Conservation (phyloP, 495 filamentous ascomycete species). For the Neurospora hispaniola region DNA sequence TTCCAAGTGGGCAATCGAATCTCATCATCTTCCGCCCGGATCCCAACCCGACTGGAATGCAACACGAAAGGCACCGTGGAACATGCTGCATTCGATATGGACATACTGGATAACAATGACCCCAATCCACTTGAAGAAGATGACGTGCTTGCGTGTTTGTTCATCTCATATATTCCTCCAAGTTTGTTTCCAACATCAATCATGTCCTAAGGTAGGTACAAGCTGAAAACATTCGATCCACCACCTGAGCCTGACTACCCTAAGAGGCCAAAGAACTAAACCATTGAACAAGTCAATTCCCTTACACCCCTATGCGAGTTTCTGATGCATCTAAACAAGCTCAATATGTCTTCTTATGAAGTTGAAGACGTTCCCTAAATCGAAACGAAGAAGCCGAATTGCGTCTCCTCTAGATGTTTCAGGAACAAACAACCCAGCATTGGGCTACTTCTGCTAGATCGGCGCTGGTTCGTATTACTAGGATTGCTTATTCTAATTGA, state of each 20-base stretch:
- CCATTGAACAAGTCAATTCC: neutral
- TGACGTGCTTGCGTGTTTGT: neutral
- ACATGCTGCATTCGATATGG: neutral
- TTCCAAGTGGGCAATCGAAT: neutral
- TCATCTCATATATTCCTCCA: neutral
- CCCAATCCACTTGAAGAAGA: neutral
- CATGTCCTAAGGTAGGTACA: neutral
- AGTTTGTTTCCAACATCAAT: neutral
- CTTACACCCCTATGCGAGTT: too few species aligned
- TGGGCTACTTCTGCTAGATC: neutral
- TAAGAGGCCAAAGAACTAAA: neutral
- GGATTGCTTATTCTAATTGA: neutral
- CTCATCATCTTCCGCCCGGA: neutral
- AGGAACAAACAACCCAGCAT: neutral
- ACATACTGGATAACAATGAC: neutral
- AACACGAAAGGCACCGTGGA: neutral
- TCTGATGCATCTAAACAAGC: too few species aligned
- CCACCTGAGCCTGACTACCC: neutral
- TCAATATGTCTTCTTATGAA: too few species aligned
- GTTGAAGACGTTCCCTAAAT: too few species aligned
- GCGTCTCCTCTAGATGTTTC: too few species aligned
- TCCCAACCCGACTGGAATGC: neutral
- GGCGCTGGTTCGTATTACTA: neutral
- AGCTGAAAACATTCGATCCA: neutral
- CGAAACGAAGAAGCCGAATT: too few species aligned